Base-by-base conservation (phyloP, 1,139 yeast species). In the Pichia norvegensis region DNA sequence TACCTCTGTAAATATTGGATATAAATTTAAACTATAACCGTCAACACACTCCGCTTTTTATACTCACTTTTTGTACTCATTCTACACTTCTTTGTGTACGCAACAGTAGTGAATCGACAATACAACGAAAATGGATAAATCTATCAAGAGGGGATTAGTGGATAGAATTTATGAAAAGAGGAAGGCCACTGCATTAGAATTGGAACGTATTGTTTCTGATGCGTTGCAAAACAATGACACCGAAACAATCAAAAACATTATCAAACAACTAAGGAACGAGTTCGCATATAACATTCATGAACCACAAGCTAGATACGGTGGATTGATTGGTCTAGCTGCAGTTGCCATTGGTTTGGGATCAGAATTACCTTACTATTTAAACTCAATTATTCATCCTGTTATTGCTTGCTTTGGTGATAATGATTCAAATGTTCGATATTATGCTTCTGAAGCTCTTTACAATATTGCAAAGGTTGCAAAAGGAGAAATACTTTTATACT, bases 391-490 rank as follows among this genome's bases (percentile, higher is more conserved):
- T 50, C 94, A 86, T 50, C 97, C 99, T 0, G 95, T 94, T 17
- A 71, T 94, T 57, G 94, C 97, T 0, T 92, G 97, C 50, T 94
- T 94, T 63, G 90, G 95, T 45, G 98, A 94, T 59, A 95, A 94
- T 49, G 97, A 94, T 61, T 95, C 97, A 11, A 76, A 95, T 53
- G 98, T 94, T 9, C 72, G 99, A 45, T 94, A 94, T 59, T 94
- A 90, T 64, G 97, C 98, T 0, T 92, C 98, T 67, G 99, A 94
- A 62, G 85, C 95, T 38, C 72, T 94, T 53, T 94, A 94, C 66
- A 94, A 94, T 65, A 90, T 94, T 43, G 95, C 98, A 45, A 94
- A 94, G 63, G 95, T 92, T 21, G 95, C 98, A 5, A 79, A 95
- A 56, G 98, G 98, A 19, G 98, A 94, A 63, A 85, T 92, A 22